Evolutionary conservation across 257 asterid species (phyloP).

Genomic region (Rauvolfia tetraphylla): DNA sequence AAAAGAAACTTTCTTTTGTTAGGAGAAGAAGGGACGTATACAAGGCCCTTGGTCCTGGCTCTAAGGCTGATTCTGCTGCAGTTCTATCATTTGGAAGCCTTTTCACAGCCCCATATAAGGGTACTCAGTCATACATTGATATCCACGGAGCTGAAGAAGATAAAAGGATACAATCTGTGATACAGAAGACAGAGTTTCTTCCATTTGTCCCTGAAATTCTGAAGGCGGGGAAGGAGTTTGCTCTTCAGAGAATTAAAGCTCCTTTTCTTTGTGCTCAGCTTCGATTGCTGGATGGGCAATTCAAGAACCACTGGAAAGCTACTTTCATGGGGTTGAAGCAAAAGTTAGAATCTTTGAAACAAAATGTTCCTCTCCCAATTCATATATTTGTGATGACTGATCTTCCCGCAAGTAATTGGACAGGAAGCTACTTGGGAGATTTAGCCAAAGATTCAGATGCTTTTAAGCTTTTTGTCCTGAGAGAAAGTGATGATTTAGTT

Average conservation of each 20-base stretch:
- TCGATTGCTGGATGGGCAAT: conserved; percentile 87
- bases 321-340: conserved; percentile 60
- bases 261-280: conserved; percentile 90
- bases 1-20: conserved; percentile 53
- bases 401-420: conserved; percentile 70
- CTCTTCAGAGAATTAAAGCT: conserved; percentile 46
- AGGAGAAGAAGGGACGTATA: conserved; percentile 73
- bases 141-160: conserved; percentile 59
- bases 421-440: conserved; percentile 69
- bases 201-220: conserved; percentile 68
- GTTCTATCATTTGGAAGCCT: conserved; percentile 82
- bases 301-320: conserved; percentile 71
- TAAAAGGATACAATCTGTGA: conserved; percentile 47
- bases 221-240: conserved; percentile 70
- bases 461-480: conserved; percentile 49
- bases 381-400: conserved; percentile 89
- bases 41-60: conserved; percentile 66
- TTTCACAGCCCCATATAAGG: conserved; percentile 72
- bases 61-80: conserved; percentile 56
- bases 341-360: conserved; percentile 49
- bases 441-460: conserved; percentile 46
- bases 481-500: conserved; percentile 54
- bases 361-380: conserved; percentile 54
- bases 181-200: conserved; percentile 61
- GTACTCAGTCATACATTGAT: conserved; percentile 83